A percentile compares a stretch with the other conserved stretches of the same genome.
phyloP scores from a whole-genome alignment of 2,329 filamentous ascomycete genomes.

The Trichophyton rubrum region DNA sequence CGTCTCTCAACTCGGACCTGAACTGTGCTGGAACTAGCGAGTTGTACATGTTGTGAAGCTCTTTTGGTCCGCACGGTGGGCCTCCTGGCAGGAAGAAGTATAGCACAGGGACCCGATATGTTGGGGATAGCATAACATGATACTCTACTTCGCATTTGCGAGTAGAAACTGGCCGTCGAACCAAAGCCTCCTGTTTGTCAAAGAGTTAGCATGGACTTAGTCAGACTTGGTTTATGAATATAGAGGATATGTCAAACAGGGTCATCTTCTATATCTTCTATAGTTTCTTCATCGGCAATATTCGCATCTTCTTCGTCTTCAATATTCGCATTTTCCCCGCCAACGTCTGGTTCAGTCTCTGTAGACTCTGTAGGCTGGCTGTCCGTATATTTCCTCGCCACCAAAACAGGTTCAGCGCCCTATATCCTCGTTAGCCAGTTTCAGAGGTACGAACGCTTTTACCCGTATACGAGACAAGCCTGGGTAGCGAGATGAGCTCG shows the following conservation, averaged over 20 bases:
- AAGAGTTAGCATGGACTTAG: not conserved
- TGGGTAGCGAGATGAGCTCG: not conserved
- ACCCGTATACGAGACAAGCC: not conserved
- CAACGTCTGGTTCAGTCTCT: not conserved
- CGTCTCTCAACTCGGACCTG: conserved; percentile 47
- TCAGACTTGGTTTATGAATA: not conserved
- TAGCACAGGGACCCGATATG: conserved; percentile 61
- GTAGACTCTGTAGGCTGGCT: not conserved
- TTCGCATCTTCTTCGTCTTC: not conserved
- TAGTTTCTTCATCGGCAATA: not conserved
- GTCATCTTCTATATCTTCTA: conserved; percentile 3
- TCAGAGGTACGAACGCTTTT: not conserved
- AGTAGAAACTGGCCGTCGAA: not conserved
- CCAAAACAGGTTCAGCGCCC: conserved; percentile 5
- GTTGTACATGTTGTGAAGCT: conserved; percentile 48
- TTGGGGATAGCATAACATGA: conserved; percentile 62
- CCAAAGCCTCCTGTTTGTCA: conserved; percentile 7
- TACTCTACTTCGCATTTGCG: conserved; percentile 47
- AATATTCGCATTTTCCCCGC: too few species aligned
- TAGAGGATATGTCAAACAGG: conserved; percentile 4
- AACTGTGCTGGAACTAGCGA: conserved; percentile 55
- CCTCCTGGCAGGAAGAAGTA: conserved; percentile 58
- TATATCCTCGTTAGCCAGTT: conserved; percentile 2
- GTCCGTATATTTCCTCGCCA: conserved; percentile 3
- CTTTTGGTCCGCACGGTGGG: conserved; percentile 43